Evolutionary conservation across 306 rosid genomes (phyloP), one percentile per base, ranked within the genome.

Genomic region (Cyclanthera cordifolia): DNA sequence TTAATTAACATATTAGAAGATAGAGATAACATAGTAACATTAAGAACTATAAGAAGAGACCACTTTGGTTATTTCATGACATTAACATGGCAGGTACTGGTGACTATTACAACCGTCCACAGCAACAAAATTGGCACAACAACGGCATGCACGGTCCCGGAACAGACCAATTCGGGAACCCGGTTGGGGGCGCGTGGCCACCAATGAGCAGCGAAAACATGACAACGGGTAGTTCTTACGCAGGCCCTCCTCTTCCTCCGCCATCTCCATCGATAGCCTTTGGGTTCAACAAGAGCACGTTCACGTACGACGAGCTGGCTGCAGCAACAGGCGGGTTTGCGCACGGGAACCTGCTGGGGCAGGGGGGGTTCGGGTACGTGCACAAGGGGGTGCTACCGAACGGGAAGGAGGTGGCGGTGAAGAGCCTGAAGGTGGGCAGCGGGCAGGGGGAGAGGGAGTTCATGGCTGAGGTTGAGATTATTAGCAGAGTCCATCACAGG

Each of bases 341-440:
- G 0, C 80, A 84, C 17, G 71, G 47, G 12, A 82, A 89, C 47
- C 24, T 92, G 78, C 63, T 92, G 51, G 97, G 97, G 17, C 95
- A 92, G 20, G 97, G 97, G 1, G 95, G 96, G 45, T 89, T 92
- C 21, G 97, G 96, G 23, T 92, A 74, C 61, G 97, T 92, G 72
- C 95, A 89, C 70, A 92, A 80, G 74, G 97, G 97, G 1, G 81
- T 89, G 1, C 68, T 92, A 34, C 88, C 95, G 0, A 84, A 72
- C 54, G 97, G 97, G n/a, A 89, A 83, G 72, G 85, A 77, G 47
- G 79, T 92, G 16, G 97, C 97, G 0, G 96, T 92, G 50, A 92
- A 89, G 85, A 87, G 89, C 60, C 78, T 89, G 3, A 92, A 89
- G 72, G 6, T 79, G 0, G 90, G 85, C 1, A 89, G 96, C 1